Conservation (phyloP, 495 filamentous ascomycete genomes). For the Penicillium ochrochloron region DNA sequence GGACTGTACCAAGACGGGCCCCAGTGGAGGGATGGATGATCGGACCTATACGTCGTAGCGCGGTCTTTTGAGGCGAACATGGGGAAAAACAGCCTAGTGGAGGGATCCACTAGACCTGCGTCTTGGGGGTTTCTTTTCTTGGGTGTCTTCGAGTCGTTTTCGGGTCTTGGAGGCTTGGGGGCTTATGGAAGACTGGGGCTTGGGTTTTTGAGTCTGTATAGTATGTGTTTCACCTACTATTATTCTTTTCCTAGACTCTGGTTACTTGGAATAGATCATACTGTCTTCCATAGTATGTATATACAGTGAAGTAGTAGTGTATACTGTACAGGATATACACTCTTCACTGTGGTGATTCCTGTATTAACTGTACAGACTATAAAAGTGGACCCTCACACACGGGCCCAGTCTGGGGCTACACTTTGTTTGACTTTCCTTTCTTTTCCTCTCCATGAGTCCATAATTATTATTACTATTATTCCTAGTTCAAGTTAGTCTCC, state of each 20-base stretch:
- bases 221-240: neutral
- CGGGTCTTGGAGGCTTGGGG: neutral
- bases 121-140: neutral
- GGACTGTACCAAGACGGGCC: constrained; percentile 19
- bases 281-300: no score
- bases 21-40: constrained; percentile 19
- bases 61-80: constrained; percentile 27
- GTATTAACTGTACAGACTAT: neutral
- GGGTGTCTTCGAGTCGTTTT: neutral
- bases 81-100: constrained; percentile 15
- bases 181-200: neutral
- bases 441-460: neutral
- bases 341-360: neutral
- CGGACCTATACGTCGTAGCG: constrained; percentile 24
- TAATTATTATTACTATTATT: no score
- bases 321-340: neutral
- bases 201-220: neutral
- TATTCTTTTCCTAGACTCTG: neutral
- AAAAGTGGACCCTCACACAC: constrained; percentile 22
- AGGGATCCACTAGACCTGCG: neutral
- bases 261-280: neutral
- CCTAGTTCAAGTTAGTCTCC: constrained; percentile 13
- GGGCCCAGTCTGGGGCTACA: constrained; percentile 27
- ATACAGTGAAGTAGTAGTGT: no score
- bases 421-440: constrained; percentile 20